Base-by-base conservation (phyloP, 495 filamentous ascomycete species). In the Hypoxylon lienhwacheense region DNA sequence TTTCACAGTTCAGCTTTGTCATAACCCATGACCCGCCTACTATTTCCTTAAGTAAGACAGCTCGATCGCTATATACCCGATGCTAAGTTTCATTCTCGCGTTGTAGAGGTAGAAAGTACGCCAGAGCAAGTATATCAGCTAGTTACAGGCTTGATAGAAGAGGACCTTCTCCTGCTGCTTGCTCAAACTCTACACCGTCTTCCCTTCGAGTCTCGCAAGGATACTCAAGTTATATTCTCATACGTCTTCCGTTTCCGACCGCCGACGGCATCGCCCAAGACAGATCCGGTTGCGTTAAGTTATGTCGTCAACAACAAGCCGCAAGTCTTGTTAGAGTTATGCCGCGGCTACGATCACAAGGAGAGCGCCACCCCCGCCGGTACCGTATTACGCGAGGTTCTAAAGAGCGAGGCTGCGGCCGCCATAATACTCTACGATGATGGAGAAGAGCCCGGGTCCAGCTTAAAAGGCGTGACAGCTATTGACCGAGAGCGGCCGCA, bases 301-400 rank as follows among this genome's bases (percentile, higher is more conserved):
- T 90, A 95, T 64, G 82, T 97, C 34, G 83, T 93, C 45, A 85
- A 88, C 61, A 80, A 86, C 47, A 83, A 90, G 43, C 91, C 93
- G 0, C 90, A 96, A 61, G 84, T 96, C 11, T 79, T 97, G 31
- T 75, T 95, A 39, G 88, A 90, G 36, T 70, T 99, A 47, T 97
- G 95, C 67, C 83, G 85, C 34, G 91, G 91, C 19, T 99, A 97
- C 65, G 85, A 89, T 31, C 78, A 90, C 65, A 85, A 87, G 56
- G 90, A 97, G 66, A 95, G 91, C 72, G 90, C 92, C 2, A 91
- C 93, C 66, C 89, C 88, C 7, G 96, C 91, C 53, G 95, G 95
- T 15, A 88, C 87, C 1, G 89, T 97, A 2, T 75, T 99, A 37
- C 81, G 91, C 32, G 95, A 99, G 68, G 86, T 92, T 1, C 76